Percentiles rank a stretch among this genome's conserved stretches.
Evolutionary conservation across 139 green algal genomes (phyloP).

Genomic region (Haematococcus sp.): DNA sequence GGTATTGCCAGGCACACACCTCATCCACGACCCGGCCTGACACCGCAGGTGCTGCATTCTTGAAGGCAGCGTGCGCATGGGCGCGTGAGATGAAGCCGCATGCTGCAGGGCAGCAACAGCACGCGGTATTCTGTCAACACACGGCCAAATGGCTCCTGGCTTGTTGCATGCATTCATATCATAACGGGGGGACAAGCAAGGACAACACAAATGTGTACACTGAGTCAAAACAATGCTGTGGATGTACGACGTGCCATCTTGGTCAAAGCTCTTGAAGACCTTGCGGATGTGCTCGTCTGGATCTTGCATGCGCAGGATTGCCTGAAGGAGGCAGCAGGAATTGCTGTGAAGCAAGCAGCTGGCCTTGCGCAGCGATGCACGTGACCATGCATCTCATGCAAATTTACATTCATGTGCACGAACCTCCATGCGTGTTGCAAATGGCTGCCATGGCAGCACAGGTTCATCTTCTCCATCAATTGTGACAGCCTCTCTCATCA

Average conservation of each 20-base stretch:
- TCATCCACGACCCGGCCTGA: neutral
- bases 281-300: conserved; percentile 1
- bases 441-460: neutral
- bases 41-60: neutral
- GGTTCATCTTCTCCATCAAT: neutral
- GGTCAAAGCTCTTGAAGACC: conserved; percentile 3
- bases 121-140: too few species aligned
- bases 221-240: too few species aligned
- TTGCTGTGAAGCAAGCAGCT: too few species aligned
- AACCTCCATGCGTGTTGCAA: neutral
- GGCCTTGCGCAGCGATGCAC: too few species aligned
- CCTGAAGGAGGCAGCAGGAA: neutral
- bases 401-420: too few species aligned
- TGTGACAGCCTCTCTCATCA: neutral
- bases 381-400: too few species aligned
- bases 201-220: too few species aligned
- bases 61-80: neutral
- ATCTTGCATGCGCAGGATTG: neutral
- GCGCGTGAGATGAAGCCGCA: neutral
- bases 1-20: too few species aligned
- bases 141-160: too few species aligned
- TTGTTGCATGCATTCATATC: neutral
- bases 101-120: neutral
- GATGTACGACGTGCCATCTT: neutral
- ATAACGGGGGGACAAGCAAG: too few species aligned